phyloP scores from a whole-genome alignment of 2,329 filamentous ascomycete species.

The Fusarium haematococcum region DNA sequence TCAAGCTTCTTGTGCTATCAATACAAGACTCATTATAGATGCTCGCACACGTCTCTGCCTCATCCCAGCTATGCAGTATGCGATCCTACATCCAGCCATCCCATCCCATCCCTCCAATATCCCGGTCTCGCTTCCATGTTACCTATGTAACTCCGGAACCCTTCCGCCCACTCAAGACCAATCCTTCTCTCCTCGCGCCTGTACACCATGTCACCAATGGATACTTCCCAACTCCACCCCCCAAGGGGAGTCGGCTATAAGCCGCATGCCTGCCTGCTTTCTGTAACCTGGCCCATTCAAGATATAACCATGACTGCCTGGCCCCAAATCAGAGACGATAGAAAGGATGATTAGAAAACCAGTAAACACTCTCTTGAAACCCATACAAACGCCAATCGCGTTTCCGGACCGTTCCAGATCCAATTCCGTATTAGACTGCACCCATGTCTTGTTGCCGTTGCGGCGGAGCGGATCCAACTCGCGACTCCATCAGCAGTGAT shows the following conservation, averaged over 20 bases:
- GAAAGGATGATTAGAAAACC: conserved; percentile 28
- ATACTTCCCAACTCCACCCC: not conserved
- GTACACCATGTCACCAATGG: conserved; percentile 18
- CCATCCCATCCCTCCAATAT: not conserved
- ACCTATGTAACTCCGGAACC: not conserved
- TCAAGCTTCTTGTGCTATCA: not conserved
- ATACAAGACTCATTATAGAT: not conserved
- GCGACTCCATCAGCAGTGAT: conserved; percentile 23
- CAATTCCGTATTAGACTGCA: conserved; percentile 25
- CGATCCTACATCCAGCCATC: conserved; percentile 18
- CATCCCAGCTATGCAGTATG: conserved; percentile 17
- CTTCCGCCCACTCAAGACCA: conserved; percentile 6
- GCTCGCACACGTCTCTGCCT: not conserved
- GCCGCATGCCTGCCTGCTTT: not conserved
- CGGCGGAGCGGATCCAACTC: conserved; percentile 27
- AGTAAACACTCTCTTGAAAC: conserved; percentile 29
- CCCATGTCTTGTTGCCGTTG: conserved; percentile 18
- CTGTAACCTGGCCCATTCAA: not conserved
- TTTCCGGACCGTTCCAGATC: conserved; percentile 36
- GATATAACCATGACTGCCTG: not conserved
- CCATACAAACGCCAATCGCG: conserved; percentile 35
- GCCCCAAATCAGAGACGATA: conserved; percentile 36
- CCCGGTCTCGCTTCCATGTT: conserved; percentile 2
- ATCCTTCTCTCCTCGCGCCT: conserved; percentile 16
- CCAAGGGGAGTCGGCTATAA: not conserved